phyloP scores from a whole-genome alignment of 2,329 filamentous ascomycete genomes.

The Alternaria ventricosa region DNA sequence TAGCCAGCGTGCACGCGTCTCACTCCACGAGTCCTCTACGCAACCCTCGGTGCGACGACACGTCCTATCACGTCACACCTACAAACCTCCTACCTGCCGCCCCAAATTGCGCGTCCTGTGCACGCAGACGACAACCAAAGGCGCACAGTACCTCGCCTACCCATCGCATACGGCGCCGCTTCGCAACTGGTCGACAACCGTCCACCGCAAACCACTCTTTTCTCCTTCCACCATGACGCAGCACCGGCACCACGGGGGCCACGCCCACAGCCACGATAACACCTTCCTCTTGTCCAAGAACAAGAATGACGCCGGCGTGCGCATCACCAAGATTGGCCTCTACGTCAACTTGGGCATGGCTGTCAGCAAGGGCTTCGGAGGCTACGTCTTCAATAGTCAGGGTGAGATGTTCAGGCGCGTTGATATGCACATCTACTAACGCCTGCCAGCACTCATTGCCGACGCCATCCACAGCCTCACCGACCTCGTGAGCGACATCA shows the following conservation, averaged over 20 bases:
- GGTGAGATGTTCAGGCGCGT: slow-evolving; percentile 32
- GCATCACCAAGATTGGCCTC: slow-evolving; percentile 88
- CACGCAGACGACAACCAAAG: slow-evolving; percentile 38
- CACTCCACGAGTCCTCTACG: slow-evolving; percentile 14
- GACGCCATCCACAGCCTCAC: slow-evolving; percentile 96
- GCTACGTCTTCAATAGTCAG: slow-evolving; percentile 94
- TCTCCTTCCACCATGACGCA: slow-evolving; percentile 38
- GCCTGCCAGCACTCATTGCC: slow-evolving; percentile 73
- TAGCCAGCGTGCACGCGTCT: slow-evolving; percentile 39
- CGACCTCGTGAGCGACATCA: slow-evolving; percentile 91
- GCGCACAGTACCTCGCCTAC: slow-evolving; percentile 13
- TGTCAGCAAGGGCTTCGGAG: slow-evolving; percentile 87
- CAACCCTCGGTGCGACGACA: slow-evolving; percentile 27
- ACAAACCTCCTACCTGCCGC: slow-evolving; percentile 11
- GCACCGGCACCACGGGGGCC: too few species aligned
- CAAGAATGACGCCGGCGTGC: slow-evolving; percentile 90
- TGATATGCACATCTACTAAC: slow-evolving; percentile 22
- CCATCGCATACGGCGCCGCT: slow-evolving; percentile 8
- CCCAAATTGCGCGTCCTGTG: slow-evolving; percentile 41
- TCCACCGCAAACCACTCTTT: slow-evolving; percentile 41
- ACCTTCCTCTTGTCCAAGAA: slow-evolving; percentile 80
- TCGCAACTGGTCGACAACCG: slow-evolving; percentile 43
- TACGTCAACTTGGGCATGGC: slow-evolving; percentile 95
- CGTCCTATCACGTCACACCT: slow-evolving; percentile 16
- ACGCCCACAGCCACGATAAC: slow-evolving; percentile 69